Conservation (phyloP, 1,284 basidiomycete species). For the Mycena sp. region DNA sequence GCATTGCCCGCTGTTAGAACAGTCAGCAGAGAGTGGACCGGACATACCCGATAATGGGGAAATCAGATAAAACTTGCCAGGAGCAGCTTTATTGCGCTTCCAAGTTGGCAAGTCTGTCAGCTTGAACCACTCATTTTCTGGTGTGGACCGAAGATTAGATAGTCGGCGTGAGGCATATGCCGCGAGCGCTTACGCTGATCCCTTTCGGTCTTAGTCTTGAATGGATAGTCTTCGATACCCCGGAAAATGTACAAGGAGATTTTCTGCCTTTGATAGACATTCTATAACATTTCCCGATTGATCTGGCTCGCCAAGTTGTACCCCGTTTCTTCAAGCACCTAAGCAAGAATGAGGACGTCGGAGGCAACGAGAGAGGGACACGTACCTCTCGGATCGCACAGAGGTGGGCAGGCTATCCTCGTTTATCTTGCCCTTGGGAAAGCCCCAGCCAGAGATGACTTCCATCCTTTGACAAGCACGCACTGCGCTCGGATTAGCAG, state of each 20-base stretch:
- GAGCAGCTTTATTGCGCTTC: slow-evolving; percentile 80
- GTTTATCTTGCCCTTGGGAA: slow-evolving; percentile 99
- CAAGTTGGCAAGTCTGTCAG: slow-evolving; percentile 93
- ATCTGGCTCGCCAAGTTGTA: slow-evolving; percentile 85
- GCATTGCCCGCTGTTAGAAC: slow-evolving; percentile 24
- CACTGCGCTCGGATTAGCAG: slow-evolving; percentile 60
- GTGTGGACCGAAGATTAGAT: slow-evolving; percentile 22
- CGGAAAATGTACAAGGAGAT: slow-evolving; percentile 94
- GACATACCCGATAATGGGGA: slow-evolving; percentile 90
- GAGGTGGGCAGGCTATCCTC: slow-evolving; percentile 82
- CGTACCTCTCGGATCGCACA: slow-evolving; percentile 93
- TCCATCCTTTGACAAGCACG: slow-evolving; percentile 97
- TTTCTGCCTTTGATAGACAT: slow-evolving; percentile 87
- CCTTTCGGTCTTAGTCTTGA: slow-evolving; percentile 97
- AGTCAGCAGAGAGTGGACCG: neutral
- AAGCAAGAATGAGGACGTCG: slow-evolving; percentile 3
- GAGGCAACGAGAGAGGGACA: slow-evolving; percentile 6
- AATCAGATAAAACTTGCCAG: slow-evolving; percentile 94
- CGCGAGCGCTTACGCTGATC: slow-evolving; percentile 82
- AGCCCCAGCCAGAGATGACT: slow-evolving; percentile 97
- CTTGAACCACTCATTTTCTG: slow-evolving; percentile 98
- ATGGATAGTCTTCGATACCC: slow-evolving; percentile 88
- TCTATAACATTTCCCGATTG: slow-evolving; percentile 82
- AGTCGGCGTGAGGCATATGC: slow-evolving; percentile 16
- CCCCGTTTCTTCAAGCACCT: slow-evolving; percentile 96